A percentile compares a stretch with the other conserved stretches of the same genome.
phyloP scores from a whole-genome alignment of 169 alveolate genomes.

The Plasmodium inui region DNA sequence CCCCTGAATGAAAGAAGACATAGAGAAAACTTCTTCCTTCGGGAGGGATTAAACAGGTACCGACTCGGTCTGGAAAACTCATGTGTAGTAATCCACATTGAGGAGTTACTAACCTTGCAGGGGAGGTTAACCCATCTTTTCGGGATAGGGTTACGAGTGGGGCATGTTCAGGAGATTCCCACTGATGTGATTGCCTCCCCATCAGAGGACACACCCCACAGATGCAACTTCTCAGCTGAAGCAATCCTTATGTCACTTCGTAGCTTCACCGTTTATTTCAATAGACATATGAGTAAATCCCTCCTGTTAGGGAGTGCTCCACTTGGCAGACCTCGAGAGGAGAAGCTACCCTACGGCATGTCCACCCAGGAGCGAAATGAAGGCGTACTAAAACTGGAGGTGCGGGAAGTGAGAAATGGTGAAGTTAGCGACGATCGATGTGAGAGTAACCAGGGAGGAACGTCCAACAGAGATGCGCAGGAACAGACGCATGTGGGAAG shows the following conservation, averaged over 20 bases:
- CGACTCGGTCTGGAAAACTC: neutral
- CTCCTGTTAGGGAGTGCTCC: neutral
- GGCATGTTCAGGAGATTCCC: neutral
- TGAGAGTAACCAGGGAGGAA: neutral
- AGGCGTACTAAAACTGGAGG: constrained; percentile 43
- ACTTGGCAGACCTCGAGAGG: neutral
- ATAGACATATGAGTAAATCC: neutral
- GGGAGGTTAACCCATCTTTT: neutral
- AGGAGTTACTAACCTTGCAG: neutral
- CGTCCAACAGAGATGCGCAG: neutral
- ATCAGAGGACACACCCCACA: neutral
- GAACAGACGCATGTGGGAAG: neutral
- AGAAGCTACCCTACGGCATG: constrained; percentile 8
- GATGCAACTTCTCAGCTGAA: neutral
- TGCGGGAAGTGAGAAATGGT: constrained; percentile 11
- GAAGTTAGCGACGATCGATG: neutral
- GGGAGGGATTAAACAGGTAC: neutral
- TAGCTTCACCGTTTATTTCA: neutral
- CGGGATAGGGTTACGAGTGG: neutral
- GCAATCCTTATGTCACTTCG: neutral
- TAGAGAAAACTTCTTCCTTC: neutral
- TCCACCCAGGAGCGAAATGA: neutral
- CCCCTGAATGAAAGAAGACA: neutral
- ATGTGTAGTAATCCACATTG: neutral
- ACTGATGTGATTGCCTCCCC: neutral